Base-by-base conservation (phyloP, 108 stramenopile species). In the Ochromonas danica region DNA sequence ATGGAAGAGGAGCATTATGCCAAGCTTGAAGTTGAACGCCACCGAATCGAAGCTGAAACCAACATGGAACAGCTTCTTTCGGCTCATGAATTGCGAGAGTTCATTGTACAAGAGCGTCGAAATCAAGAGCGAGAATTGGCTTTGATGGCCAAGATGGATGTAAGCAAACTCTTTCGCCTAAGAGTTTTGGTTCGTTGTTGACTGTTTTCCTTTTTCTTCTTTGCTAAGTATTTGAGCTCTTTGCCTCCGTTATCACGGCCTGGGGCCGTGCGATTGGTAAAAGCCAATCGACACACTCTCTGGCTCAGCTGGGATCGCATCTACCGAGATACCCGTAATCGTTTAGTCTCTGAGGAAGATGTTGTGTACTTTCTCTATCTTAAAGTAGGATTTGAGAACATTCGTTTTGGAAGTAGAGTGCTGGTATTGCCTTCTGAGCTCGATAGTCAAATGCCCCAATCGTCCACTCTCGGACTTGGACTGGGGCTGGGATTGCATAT, bases 231-330 rank as follows among this genome's bases (percentile, higher is more conserved):
- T 14, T 14, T 51, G 6, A 51, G 45, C 22, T 51, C 45, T 6
- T 51, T 67, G 25, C 63, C 63, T 3, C 63, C 63, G 17, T 25
- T 67, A 28, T 67, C 63, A 3, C 17, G 17, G 35, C 63, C 63
- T 67, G 30, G 63, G 17, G 10, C 17, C 10, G 30, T 33, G 31
- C 17, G 63, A 35, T 28, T 31, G 6, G 63, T 35, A 3, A 67
- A 10, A 10, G 17, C 35, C 17, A 67, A 67, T 67, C 33, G 10
- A 25, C 63, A 67, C 31, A 31, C 33, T 67, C 3, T 67, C 25
- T 67, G 63, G 63, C 30, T 67, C 31, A 33, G 6, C 17, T 67
- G 63, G 63, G 63, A 67, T 51, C 6, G 45, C n/a, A n/a, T n/a
- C n/a, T n/a, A n/a, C n/a, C n/a, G n/a, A n/a, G n/a, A n/a, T n/a